Evolutionary conservation across 1,284 basidiomycete genomes (phyloP), one percentile per base, ranked within the genome.

Genomic region (Fomitopsis pinicola): DNA sequence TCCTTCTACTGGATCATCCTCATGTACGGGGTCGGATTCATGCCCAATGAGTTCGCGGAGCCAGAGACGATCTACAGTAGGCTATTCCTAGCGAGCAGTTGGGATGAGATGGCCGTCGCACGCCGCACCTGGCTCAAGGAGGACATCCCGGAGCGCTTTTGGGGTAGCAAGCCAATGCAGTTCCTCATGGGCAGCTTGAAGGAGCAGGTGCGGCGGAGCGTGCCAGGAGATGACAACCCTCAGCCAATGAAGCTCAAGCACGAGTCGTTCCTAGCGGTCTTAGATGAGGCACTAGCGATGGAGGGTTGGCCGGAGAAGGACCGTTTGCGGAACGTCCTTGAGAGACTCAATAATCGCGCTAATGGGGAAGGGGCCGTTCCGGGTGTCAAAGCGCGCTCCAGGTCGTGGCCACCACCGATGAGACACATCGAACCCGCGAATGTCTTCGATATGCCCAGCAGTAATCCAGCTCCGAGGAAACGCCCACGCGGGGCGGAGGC

Each of bases 1-100:
- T 63, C 62, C 0, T 62, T 62, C 60, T 60, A 58, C 54, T 67
- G 66, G 66, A 46, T 64, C 28, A 22, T 17, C 17, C 33, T 54
- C 36, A 19, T 15, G 17, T 9, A 36, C 5, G 35, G 17, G 33
- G 12, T 54, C 17, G 4, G 3, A 8, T 54, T n/a, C 35, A 54
- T n/a, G 19, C 17, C 14, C 33, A 17, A 7, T 9, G 6, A 36
- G 30, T 10, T 38, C 19, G 19, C 1, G n/a, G 52, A 54, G 19
- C 10, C n/a, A 3, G n/a, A 54, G 10, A n/a, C 17, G 9, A n/a
- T 22, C 7, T 12, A 19, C 19, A 17, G 26, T 7, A 35, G 6
- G 35, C 35, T 54, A 1, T 54, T 54, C 35, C 12, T 2, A 10
- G 15, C 33, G 14, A 6, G 8, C 10, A 14, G 5, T 5, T 54